Base-by-base conservation (phyloP, 2,329 filamentous ascomycete genomes). In the Lachnellula cervina region DNA sequence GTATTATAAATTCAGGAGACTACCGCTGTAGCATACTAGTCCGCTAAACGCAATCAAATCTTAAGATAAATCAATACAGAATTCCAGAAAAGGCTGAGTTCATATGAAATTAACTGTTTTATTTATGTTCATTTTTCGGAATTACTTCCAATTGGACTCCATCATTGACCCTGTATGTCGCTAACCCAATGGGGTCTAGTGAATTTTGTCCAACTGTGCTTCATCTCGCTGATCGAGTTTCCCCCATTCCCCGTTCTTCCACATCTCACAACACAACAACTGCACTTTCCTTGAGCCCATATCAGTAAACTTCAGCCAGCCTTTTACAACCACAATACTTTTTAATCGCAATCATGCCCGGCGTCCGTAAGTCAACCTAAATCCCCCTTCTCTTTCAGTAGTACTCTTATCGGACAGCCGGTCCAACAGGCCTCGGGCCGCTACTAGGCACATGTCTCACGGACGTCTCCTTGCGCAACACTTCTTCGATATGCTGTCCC, bases 361-460 rank as follows among this genome's bases (percentile, higher is more conserved):
- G 44, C n/a, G 44, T 46, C 21, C 44, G 44, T 46, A 28, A 34
- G 44, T 46, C 44, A 16, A 17, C 21, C 23, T 14, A 6, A 46
- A 32, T 17, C 13, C 13, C 44, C 44, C 19, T 5, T 19, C 25
- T 23, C 23, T 19, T 14, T 6, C 14, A 23, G 23, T 21, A 17
- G 23, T 16, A 13, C n/a, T 44, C 21, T 46, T 46, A 46, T 46
- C 44, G 11, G 44, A 16, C 23, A 4, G 23, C 44, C 44, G 13
- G 21, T 21, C 14, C 21, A 13, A 19, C 42, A 13, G 5, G 17
- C 44, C 21, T 28, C 21, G 19, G 44, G 9, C 11, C 28, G 49
- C 37, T 47, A 57, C 55, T 51, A 52, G 52, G 52, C 52, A 51
- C 48, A 53, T 28, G 17, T 46, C 28, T 47, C n/a, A 19, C 34